A percentile compares a stretch with the other conserved stretches of the same genome.
Conservation (phyloP, 2,329 filamentous ascomycete genomes). For the Paecilomyces fulvus region DNA sequence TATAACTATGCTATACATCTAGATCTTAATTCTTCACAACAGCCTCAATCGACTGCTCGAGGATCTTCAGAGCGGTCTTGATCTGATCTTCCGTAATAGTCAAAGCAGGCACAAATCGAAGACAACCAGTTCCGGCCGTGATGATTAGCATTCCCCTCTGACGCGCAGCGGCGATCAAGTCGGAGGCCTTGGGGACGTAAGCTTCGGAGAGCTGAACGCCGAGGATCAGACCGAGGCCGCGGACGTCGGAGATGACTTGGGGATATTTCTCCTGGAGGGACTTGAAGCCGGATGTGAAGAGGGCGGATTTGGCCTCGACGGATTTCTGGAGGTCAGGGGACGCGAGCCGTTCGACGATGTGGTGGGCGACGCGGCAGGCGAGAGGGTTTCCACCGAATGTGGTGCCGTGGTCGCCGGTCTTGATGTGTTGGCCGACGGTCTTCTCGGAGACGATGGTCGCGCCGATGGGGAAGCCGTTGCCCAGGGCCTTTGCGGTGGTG, state of each 20-base stretch:
- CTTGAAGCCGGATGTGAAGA: slow-evolving; percentile 52
- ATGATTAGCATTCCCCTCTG: slow-evolving; percentile 85
- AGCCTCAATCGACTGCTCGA: slow-evolving; percentile 58
- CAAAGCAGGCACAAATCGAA: slow-evolving; percentile 84
- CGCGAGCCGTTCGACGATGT: slow-evolving; percentile 71
- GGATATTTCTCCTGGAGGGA: slow-evolving; percentile 55
- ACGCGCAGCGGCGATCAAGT: slow-evolving; percentile 73
- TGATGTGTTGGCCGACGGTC: slow-evolving; percentile 58
- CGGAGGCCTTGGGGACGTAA: slow-evolving; percentile 41
- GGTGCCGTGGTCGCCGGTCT: slow-evolving; percentile 79
- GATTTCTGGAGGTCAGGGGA: slow-evolving; percentile 60
- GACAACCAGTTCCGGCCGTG: slow-evolving; percentile 83
- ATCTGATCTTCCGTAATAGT: slow-evolving; percentile 76
- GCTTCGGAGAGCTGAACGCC: slow-evolving; percentile 74
- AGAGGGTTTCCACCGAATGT: slow-evolving; percentile 92
- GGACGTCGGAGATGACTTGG: slow-evolving; percentile 64
- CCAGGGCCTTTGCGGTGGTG: slow-evolving; percentile 90
- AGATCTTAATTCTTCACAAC: slow-evolving; percentile 27
- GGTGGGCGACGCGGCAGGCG: slow-evolving; percentile 72
- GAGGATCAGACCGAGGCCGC: slow-evolving; percentile 77
- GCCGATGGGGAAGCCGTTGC: slow-evolving; percentile 92
- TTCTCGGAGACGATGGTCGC: slow-evolving; percentile 62
- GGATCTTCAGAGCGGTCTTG: slow-evolving; percentile 62
- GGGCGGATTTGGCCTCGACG: slow-evolving; percentile 59
- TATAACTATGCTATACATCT: not conserved